Base-by-base conservation (phyloP, 108 stramenopile genomes). In the Skeletonema potamos region DNA sequence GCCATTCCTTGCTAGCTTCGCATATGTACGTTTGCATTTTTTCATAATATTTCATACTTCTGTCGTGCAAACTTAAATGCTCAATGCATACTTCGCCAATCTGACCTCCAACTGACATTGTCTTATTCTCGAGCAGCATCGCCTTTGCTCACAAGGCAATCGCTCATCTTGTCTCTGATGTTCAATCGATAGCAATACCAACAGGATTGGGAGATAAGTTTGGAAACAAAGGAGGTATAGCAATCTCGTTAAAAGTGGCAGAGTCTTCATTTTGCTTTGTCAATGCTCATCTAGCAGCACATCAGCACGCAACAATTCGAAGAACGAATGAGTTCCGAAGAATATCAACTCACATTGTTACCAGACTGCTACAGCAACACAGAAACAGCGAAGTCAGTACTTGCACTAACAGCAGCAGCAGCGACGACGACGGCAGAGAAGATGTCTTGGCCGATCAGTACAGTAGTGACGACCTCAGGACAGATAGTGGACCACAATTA, bases 171-270 rank as follows among this genome's bases (percentile, higher is more conserved):
- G 54, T 77, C 27, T 77, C 76, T 17, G 58, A 77, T 36, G 36
- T 77, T 58, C 64, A 44, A 29, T 77, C 76, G 6, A 26, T 57
- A n/a, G 71, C 76, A 13, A 46, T 67, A 26, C 65, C 76, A 4
- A 77, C 76, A 27, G 76, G 76, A 43, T 62, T 77, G 9, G 76
- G 65, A 28, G 76, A 77, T 18, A 85, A 30, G 20, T 58, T 98
- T 91, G 99, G 99, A 39, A 99, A 99, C 81, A 99, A 99, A 73
- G 99, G 99, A 27, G 99, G 97, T 39, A 93, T 92, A 37, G 68
- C 79, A 24, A 72, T 97, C 18, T 77, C 96, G n/a, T 32, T 97
- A 34, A 73, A 85, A 30, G 77, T 95, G 39, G 91, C 90, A 60
- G 95, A 95, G 71, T 85, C 93, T 17, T 55, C 59, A 12, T 41